Base-by-base conservation (phyloP, 2,329 filamentous ascomycete species). In the Blumeriella jaapii region DNA sequence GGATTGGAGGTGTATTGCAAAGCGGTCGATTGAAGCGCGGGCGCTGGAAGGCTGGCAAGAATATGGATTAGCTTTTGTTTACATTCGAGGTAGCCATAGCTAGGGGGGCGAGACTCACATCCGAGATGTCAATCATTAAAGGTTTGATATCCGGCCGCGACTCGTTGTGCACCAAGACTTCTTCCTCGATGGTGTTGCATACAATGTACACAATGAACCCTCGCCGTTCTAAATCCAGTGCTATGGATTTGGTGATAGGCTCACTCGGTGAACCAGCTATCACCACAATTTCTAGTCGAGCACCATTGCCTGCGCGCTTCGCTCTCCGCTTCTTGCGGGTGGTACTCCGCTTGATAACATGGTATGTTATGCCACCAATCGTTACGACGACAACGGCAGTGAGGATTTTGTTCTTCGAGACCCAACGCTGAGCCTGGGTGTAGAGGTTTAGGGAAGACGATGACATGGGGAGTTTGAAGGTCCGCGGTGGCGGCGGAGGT, bases 141-240 rank as follows among this genome's bases (percentile, higher is more conserved):
- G 89, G 77, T 44, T 81, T 74, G 45, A 96, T 80, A 55, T 96
- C 91, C 5, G 76, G 68, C 42, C 85, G 70, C n/a, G 77, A 71
- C 56, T 93, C 73, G 41, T 74, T 71, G 41, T 83, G 74, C 10
- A 96, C 77, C 44, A 81, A 63, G 22, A 78, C 68, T 57, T 96
- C 86, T 48, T 96, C 89, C 50, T 94, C 83, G 40, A 77, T 63
- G n/a, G 76, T 84, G 45, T 76, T 80, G 51, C 86, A 89, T 1
- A 93, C 82, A 41, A 98, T 68, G 57, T 86, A 98, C 37, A 96
- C 84, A 41, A 96, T 82, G 57, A 93, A 96, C 4, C 91, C 91
- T 45, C 86, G 75, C 40, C 86, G 70, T 61, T 96, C 91, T 47
- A 98, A 66, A 54, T 98, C 91, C 30, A 87, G 61, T 2, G 85